phyloP scores from a whole-genome alignment of 2,329 filamentous ascomycete species.

The Fusarium drepaniforme region DNA sequence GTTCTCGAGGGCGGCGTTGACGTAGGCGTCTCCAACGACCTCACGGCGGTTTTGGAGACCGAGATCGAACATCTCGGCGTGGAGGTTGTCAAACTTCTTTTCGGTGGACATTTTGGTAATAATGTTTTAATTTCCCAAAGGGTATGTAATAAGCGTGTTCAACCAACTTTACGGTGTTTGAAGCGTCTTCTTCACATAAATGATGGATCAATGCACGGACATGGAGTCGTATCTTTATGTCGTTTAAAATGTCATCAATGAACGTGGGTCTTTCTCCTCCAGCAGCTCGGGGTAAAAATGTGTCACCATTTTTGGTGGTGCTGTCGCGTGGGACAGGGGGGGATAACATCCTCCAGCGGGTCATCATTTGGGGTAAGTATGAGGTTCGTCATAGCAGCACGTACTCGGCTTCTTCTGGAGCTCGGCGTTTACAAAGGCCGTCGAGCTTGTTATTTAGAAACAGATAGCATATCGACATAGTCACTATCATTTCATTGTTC shows the following conservation, averaged over 20 bases:
- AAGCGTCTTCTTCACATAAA: not conserved
- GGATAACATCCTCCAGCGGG: not conserved
- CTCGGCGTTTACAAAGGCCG: not conserved
- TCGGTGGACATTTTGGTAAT: slow-evolving; percentile 10
- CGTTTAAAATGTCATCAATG: not conserved
- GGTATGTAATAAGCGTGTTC: not conserved
- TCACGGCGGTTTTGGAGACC: slow-evolving; percentile 69
- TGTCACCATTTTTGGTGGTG: not conserved
- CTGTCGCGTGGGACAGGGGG: not conserved
- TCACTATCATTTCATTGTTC: not conserved
- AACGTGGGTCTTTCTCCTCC: not conserved
- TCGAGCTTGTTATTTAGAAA: not conserved
- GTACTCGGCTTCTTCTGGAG: not conserved
- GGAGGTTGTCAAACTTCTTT: slow-evolving; percentile 15
- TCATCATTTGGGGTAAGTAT: not conserved
- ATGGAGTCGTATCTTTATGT: not conserved
- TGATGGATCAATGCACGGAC: not conserved
- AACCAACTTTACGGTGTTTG: too few relatives aligned
- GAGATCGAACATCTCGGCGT: slow-evolving; percentile 64
- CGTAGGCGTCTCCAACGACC: slow-evolving; percentile 70
- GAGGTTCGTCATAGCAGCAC: not conserved
- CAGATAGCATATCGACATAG: not conserved
- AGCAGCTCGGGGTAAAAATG: not conserved
- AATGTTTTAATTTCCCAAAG: not conserved
- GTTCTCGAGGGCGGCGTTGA: slow-evolving; percentile 65